phyloP scores from a whole-genome alignment of 2,329 filamentous ascomycete species.

The Pseudogymnoascus sp. region DNA sequence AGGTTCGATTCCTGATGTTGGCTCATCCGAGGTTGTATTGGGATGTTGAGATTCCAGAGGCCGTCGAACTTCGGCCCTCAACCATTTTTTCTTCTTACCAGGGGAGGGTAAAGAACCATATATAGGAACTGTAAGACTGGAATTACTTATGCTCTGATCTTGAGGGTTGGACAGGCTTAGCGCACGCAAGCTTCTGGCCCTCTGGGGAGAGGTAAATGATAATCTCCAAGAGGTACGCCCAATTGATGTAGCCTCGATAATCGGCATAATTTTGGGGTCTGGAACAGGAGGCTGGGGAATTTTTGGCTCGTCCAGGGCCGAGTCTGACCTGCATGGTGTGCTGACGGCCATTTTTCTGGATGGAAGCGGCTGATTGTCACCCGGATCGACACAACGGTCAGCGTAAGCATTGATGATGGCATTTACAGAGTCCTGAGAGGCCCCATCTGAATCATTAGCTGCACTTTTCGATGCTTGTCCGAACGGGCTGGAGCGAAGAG shows the following conservation, averaged over 20 bases:
- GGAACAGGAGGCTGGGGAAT: slow-evolving; percentile 20
- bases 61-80: background rate
- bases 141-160: slow-evolving; percentile 9
- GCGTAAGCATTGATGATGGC: slow-evolving; percentile 14
- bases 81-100: background rate
- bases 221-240: slow-evolving; percentile 26
- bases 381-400: slow-evolving; percentile 8
- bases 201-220: slow-evolving; percentile 22
- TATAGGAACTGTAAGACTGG: background rate
- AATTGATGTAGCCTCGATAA: slow-evolving; percentile 18
- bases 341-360: background rate
- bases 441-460: background rate
- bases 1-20: background rate
- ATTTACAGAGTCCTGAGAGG: slow-evolving; percentile 14
- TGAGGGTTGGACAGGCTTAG: slow-evolving; percentile 20
- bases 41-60: slow-evolving; percentile 8
- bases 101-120: slow-evolving; percentile 11
- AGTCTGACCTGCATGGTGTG: background rate
- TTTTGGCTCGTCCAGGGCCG: background rate
- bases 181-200: slow-evolving; percentile 22
- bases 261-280: slow-evolving; percentile 21
- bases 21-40: background rate
- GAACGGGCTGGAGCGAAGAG: slow-evolving; percentile 16
- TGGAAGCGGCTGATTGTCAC: slow-evolving; percentile 10
- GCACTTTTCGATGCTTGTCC: background rate